Percentiles rank a stretch among this genome's conserved stretches.
These are phyloP conservation scores for Copromyces sp. DNA, from an alignment of 495 filamentous ascomycete species.

Conservation along the genomic window DNA sequence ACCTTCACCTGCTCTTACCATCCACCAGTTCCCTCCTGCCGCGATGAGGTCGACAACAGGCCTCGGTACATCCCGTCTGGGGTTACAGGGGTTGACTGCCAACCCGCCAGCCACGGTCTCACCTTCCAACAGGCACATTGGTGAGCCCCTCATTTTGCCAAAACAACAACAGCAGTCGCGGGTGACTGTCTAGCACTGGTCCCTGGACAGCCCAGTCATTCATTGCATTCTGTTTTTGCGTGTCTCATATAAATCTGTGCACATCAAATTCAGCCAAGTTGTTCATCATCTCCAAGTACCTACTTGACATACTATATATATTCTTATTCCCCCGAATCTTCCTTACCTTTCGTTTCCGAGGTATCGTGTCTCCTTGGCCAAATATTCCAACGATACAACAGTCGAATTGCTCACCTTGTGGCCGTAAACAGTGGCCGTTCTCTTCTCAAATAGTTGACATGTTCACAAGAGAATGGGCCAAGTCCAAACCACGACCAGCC, in stretches of 20 bases:
- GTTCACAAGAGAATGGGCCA: not conserved
- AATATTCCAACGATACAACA: not conserved
- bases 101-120: not conserved
- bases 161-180: not conserved
- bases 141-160: not conserved
- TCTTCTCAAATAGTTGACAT: not conserved
- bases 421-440: not conserved
- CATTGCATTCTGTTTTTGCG: not conserved
- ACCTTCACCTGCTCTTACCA: not conserved
- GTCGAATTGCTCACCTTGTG: not conserved
- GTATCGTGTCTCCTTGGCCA: not conserved
- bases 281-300: not conserved
- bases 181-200: not conserved
- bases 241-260: not conserved
- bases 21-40: not conserved
- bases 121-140: not conserved
- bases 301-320: not conserved
- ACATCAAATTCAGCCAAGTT: not conserved
- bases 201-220: not conserved
- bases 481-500: not conserved
- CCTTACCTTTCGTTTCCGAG: not conserved
- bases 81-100: not conserved
- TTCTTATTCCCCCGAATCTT: not conserved
- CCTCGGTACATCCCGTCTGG: not conserved
- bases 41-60: not conserved